phyloP scores from a whole-genome alignment of 495 filamentous ascomycete species.

The Xylaria castorea region DNA sequence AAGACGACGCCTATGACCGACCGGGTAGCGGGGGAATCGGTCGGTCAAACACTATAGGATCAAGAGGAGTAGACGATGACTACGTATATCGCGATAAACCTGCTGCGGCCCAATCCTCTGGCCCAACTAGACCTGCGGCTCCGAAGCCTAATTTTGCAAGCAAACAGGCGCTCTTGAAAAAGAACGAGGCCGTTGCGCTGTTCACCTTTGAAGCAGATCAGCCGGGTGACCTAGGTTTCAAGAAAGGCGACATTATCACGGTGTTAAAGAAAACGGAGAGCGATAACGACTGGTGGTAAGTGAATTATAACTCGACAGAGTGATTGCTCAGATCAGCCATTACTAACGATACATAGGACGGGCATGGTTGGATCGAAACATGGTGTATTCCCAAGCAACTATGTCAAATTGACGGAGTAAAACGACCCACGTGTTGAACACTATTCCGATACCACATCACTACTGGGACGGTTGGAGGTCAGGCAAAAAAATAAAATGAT shows the following conservation, averaged over 20 bases:
- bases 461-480: not conserved
- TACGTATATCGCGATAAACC: conserved; percentile 65
- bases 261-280: conserved; percentile 95
- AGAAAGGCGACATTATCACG: conserved; percentile 98
- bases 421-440: not conserved
- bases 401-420: conserved; percentile 57
- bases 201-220: conserved; percentile 96
- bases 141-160: conserved; percentile 83
- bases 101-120: conserved; percentile 45
- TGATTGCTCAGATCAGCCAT: not conserved
- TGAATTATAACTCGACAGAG: conserved; percentile 11
- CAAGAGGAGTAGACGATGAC: conserved; percentile 54
- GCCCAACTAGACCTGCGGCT: conserved; percentile 74
- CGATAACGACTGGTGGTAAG: conserved; percentile 88
- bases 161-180: conserved; percentile 69
- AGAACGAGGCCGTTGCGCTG: conserved; percentile 86
- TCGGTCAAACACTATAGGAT: conserved; percentile 49
- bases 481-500: not conserved
- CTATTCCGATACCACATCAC: not conserved
- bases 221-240: conserved; percentile 90
- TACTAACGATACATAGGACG: conserved; percentile 52
- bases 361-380: conserved; percentile 60
- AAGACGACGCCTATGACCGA: conserved; percentile 86
- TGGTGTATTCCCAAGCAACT: conserved; percentile 65
- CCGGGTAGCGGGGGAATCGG: conserved; percentile 57